phyloP scores from a whole-genome alignment of 805 yeast species.

The Monosporozyma servazzii region DNA sequence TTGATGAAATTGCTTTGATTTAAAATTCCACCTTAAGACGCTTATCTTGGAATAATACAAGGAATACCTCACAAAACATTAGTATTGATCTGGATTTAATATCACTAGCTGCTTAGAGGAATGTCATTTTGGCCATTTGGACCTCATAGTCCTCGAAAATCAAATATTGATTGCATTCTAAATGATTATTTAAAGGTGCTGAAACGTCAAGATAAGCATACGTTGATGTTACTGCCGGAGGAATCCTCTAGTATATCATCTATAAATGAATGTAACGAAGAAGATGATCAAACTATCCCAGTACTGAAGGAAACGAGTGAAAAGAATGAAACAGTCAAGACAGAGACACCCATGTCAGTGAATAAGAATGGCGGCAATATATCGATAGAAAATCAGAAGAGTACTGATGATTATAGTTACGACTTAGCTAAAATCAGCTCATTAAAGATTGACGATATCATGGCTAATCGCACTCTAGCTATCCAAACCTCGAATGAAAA shows the following conservation, averaged over 20 bases:
- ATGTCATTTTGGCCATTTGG: constrained; percentile 37
- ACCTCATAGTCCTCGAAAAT: constrained; percentile 19
- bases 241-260: not conserved
- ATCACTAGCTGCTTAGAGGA: not conserved
- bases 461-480: not conserved
- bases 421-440: constrained; percentile 1
- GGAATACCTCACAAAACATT: not conserved
- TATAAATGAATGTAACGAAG: not conserved
- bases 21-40: not conserved
- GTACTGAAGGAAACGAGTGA: not conserved
- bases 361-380: not conserved
- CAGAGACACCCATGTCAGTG: not conserved
- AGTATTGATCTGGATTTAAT: not conserved
- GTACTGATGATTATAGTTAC: not conserved
- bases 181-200: constrained; percentile 27
- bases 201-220: not conserved
- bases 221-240: not conserved
- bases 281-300: not conserved
- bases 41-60: not conserved
- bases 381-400: not conserved
- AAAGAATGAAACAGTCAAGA: not conserved
- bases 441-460: not conserved
- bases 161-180: constrained; percentile 28
- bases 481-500: not conserved
- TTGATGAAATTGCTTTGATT: not conserved